Base-by-base conservation (phyloP, 208 protist species). In the Crithidia sp. region DNA sequence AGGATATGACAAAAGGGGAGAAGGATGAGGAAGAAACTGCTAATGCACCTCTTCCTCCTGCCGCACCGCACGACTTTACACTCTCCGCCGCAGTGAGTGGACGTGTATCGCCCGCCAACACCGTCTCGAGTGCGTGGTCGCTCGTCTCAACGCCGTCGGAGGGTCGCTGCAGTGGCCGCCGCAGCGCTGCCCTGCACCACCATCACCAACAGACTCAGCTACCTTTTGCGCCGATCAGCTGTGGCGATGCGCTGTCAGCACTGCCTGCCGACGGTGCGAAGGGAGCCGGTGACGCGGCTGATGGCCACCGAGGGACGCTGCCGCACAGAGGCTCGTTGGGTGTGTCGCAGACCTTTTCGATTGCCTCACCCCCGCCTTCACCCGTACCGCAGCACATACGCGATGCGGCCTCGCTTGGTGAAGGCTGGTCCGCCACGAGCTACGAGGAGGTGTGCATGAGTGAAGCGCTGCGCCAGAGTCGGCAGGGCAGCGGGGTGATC, bases 381-480 rank as follows among this genome's bases (percentile, higher is more conserved):
- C 64, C 64, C 5, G 52, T 47, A 4, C 39, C 39, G 16, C 49
- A 44, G 50, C 49, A 49, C 39, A 59, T 40, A n/a, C 49, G 54
- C 40, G 64, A 14, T 5, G n/a, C n/a, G 10, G 4, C 5, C 5
- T 54, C 60, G 14, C 3, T 45, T 8, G 16, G 49, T 44, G 47
- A 61, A 12, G 9, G 61, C 47, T 68, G 64, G 57, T 71, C 72
- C 0, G n/a, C 67, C 45, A 65, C 72, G 9, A 77, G 72, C 58
- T 67, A 77, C 41, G 65, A 68, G 2, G 72, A 77, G 50, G 54
- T 36, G 17, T 71, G 72, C 64, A 44, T 71, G 64, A 54, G 50
- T 14, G 72, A 71, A 14, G 45, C 14, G 17, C 12, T 39, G 2
- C 28, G 28, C 28, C 28, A 28, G 28, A 28, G 28, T 28, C 28